Conservation (phyloP, 495 filamentous ascomycete species). For the Rhypophila decipiens region DNA sequence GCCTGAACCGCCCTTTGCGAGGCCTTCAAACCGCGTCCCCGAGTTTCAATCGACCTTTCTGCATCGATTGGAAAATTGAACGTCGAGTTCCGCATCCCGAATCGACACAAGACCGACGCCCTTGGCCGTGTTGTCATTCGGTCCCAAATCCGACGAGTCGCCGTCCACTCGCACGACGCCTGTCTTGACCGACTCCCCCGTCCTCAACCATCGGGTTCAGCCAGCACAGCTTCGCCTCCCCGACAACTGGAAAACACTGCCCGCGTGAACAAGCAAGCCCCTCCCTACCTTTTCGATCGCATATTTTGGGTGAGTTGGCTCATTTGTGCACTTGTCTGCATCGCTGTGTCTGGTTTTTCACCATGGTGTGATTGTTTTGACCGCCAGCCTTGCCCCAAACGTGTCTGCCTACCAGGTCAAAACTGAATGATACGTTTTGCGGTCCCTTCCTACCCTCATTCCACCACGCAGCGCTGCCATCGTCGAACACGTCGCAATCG, state of each 20-base stretch:
- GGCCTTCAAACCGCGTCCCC: background rate
- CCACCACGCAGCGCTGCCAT: background rate
- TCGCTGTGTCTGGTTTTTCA: background rate
- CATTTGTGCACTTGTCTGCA: background rate
- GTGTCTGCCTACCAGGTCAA: background rate
- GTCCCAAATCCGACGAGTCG: too few species aligned
- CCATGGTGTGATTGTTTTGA: background rate
- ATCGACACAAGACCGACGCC: too few species aligned
- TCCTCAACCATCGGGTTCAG: background rate
- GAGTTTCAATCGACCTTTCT: background rate
- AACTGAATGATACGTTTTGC: background rate
- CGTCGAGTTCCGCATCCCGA: background rate
- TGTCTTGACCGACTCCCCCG: background rate
- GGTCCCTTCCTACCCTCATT: conserved; percentile 3
- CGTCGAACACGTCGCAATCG: too few species aligned
- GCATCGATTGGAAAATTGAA: background rate
- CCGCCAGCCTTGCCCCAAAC: background rate
- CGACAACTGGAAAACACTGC: background rate
- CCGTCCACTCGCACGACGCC: background rate
- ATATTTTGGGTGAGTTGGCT: background rate
- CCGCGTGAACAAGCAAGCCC: background rate
- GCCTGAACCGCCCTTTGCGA: background rate
- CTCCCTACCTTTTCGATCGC: background rate
- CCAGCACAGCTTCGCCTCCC: background rate
- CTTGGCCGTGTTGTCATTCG: too few species aligned